Percentiles rank a stretch among this genome's conserved stretches.
Conservation (phyloP, 1,284 basidiomycete species). For the Ceratobasidium sp. region DNA sequence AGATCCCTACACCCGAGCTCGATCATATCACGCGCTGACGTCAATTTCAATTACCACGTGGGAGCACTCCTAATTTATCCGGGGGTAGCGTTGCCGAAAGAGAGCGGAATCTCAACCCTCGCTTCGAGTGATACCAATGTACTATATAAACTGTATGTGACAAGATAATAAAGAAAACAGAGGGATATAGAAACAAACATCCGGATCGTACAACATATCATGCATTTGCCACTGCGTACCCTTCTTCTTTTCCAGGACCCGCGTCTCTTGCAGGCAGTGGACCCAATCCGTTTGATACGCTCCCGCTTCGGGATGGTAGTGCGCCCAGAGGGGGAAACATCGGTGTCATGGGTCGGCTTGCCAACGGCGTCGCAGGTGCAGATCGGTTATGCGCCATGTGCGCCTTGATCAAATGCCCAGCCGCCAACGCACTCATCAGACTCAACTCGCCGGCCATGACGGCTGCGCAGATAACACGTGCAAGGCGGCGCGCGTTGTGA, state of each 20-base stretch:
- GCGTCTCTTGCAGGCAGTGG: too few species aligned
- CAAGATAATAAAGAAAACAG: slow-evolving; percentile 22
- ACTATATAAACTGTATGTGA: slow-evolving; percentile 29
- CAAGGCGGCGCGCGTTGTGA: slow-evolving; percentile 83
- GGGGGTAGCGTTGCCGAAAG: too few species aligned
- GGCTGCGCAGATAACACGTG: slow-evolving; percentile 82
- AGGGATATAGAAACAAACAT: neutral
- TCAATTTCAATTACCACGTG: neutral
- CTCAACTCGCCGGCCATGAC: slow-evolving; percentile 96
- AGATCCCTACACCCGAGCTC: neutral
- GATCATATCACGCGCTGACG: slow-evolving; percentile 2
- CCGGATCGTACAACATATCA: neutral
- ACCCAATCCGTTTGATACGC: slow-evolving; percentile 17
- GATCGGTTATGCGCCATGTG: slow-evolving; percentile 86
- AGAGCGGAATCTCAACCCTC: too few species aligned
- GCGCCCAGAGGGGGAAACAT: slow-evolving; percentile 45
- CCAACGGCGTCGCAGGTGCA: slow-evolving; percentile 68
- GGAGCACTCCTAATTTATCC: neutral
- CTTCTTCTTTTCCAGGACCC: neutral
- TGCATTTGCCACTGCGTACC: neutral
- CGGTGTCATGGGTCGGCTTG: slow-evolving; percentile 67
- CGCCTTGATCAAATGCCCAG: slow-evolving; percentile 87
- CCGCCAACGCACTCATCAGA: slow-evolving; percentile 85
- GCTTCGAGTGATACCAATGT: neutral
- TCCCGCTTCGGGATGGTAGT: slow-evolving; percentile 36